Evolutionary conservation across 176 grass and related monocot species (phyloP).

Genomic region (Panicum miliaceum): DNA sequence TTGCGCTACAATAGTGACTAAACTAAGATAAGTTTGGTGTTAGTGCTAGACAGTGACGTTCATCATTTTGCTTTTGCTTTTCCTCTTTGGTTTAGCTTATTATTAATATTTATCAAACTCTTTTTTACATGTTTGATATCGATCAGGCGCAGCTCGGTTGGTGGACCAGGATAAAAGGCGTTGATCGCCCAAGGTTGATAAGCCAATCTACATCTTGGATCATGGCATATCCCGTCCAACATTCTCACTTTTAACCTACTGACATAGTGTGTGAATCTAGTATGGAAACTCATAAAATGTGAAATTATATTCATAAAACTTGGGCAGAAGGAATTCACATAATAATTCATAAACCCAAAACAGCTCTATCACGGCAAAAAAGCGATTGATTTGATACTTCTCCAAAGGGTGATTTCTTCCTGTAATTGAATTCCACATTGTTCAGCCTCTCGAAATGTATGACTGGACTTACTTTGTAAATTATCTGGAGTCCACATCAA

Average conservation of each 20-base stretch:
- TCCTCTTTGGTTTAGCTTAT: background rate
- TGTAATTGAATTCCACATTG: slow-evolving; percentile 14
- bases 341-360: background rate
- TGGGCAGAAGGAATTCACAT: background rate
- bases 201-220: too few relatives aligned
- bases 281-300: background rate
- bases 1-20: too few relatives aligned
- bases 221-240: background rate
- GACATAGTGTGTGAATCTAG: background rate
- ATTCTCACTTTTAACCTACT: background rate
- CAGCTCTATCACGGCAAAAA: background rate
- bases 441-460: slow-evolving; percentile 29
- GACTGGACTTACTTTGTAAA: background rate
- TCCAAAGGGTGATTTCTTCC: background rate
- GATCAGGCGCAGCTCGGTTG: background rate
- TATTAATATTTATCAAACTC: background rate
- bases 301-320: background rate
- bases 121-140: background rate
- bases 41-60: too few relatives aligned
- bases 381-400: background rate
- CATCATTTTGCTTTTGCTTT: background rate
- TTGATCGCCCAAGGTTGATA: background rate
- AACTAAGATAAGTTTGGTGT: too few relatives aligned
- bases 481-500: slow-evolving; percentile 40
- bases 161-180: background rate